These are phyloP conservation scores for Neonectria hederae DNA, from an alignment of 2,329 filamentous ascomycete species.

Conservation along the genomic window DNA sequence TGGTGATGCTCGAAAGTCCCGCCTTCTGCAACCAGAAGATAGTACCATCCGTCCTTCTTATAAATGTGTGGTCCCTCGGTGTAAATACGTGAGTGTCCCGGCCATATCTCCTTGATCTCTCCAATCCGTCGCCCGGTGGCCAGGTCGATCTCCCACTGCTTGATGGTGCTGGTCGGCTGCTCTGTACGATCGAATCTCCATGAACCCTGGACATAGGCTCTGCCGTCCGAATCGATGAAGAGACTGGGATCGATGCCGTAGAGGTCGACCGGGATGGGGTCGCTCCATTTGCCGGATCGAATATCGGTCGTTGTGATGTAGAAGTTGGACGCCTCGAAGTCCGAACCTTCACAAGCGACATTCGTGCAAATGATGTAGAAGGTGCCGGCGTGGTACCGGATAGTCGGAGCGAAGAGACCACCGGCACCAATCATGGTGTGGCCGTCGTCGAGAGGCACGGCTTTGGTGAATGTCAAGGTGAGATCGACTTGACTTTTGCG, in stretches of 20 bases:
- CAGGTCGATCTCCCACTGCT: conserved; percentile 45
- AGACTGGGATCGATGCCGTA: conserved; percentile 41
- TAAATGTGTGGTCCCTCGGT: conserved; percentile 55
- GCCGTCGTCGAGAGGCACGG: not conserved
- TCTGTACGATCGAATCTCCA: conserved; percentile 42
- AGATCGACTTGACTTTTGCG: no score
- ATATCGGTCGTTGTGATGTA: conserved; percentile 13
- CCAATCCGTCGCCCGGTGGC: conserved; percentile 44
- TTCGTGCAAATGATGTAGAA: conserved; percentile 23
- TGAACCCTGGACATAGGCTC: conserved; percentile 43
- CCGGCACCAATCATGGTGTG: conserved; percentile 4
- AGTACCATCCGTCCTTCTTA: conserved; percentile 55
- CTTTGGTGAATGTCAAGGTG: no score
- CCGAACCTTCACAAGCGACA: no score
- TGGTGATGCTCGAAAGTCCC: conserved; percentile 55
- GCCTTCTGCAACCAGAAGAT: conserved; percentile 59
- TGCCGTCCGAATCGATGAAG: conserved; percentile 20
- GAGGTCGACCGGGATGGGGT: conserved; percentile 16
- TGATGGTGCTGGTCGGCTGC: conserved; percentile 20
- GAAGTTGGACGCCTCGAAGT: conserved; percentile 8
- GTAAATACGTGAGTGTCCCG: not conserved
- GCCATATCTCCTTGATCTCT: conserved; percentile 30
- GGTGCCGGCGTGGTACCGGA: conserved; percentile 7
- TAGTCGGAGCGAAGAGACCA: conserved; percentile 22
- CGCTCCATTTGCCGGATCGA: conserved; percentile 15